These are phyloP conservation scores for Penicillium desertorum DNA, from an alignment of 495 filamentous ascomycete species.

Conservation along the genomic window DNA sequence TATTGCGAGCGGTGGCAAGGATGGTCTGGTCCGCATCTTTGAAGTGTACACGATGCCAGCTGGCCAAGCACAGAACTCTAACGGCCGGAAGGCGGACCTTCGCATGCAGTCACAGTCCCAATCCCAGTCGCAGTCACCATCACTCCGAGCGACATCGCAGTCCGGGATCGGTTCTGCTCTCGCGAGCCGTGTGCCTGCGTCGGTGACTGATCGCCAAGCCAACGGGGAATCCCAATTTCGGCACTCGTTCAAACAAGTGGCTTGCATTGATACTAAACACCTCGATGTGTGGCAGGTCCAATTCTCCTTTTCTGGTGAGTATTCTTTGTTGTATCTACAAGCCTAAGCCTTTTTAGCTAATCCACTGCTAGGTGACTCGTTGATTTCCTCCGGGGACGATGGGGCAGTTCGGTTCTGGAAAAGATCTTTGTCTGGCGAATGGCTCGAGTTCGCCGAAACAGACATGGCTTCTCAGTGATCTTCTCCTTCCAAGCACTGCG, in stretches of 20 bases:
- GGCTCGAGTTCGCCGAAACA: conserved; percentile 53
- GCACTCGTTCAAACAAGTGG: conserved; percentile 48
- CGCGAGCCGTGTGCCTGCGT: conserved; percentile 40
- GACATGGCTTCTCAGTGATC: conserved; percentile 41
- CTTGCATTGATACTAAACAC: conserved; percentile 50
- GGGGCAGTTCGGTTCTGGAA: conserved; percentile 54
- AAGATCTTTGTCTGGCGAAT: conserved; percentile 47
- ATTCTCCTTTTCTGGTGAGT: conserved; percentile 48
- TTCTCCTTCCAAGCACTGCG: background rate
- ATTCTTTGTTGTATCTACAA: background rate
- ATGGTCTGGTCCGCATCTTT: conserved; percentile 84
- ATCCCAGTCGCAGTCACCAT: conserved; percentile 31
- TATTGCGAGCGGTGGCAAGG: conserved; percentile 87
- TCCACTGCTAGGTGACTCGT: conserved; percentile 40
- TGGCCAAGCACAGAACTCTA: conserved; percentile 31
- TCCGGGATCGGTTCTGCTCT: conserved; percentile 54
- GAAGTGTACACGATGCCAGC: conserved; percentile 60
- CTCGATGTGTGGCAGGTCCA: conserved; percentile 53
- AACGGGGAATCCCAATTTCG: conserved; percentile 41
- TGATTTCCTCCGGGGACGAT: conserved; percentile 52
- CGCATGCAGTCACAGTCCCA: conserved; percentile 33
- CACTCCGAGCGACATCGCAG: conserved; percentile 40
- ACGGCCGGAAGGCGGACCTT: conserved; percentile 33
- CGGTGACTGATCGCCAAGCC: conserved; percentile 34
- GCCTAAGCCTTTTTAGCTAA: background rate